These are phyloP conservation scores for Mycotypha africana DNA, from an alignment of 371 early-diverging fungal genomes.

Conservation along the genomic window DNA sequence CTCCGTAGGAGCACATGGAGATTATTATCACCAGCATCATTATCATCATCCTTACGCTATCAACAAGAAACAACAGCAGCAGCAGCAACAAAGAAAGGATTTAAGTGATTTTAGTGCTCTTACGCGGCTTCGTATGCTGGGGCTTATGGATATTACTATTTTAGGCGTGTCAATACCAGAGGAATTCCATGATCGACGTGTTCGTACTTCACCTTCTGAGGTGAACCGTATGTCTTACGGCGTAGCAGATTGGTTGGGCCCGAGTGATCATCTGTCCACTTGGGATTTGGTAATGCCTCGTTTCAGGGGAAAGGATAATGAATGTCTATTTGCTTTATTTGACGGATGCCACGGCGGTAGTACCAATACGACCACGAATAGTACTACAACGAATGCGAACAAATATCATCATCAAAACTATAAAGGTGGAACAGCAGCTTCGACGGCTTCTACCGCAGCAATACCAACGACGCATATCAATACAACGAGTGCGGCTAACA, in stretches of 20 bases:
- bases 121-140: slow-evolving; percentile 68
- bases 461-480: too few species aligned
- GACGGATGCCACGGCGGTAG: too few species aligned
- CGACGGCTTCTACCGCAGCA: too few species aligned
- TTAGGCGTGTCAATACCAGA: slow-evolving; percentile 75
- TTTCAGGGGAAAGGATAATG: slow-evolving; percentile 75
- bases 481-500: too few species aligned
- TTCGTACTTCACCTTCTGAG: slow-evolving; percentile 81
- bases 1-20: not conserved
- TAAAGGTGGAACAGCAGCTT: too few species aligned
- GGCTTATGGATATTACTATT: slow-evolving; percentile 86
- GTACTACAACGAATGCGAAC: too few species aligned
- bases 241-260: slow-evolving; percentile 77
- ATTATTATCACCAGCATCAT: not conserved
- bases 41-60: too few species aligned
- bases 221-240: slow-evolving; percentile 80
- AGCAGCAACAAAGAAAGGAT: slow-evolving; percentile 47
- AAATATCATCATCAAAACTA: too few species aligned
- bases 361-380: too few species aligned
- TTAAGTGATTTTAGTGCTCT: slow-evolving; percentile 74
- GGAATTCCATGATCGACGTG: slow-evolving; percentile 74
- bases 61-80: too few species aligned
- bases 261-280: slow-evolving; percentile 54
- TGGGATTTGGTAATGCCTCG: slow-evolving; percentile 83
- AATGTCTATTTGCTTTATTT: slow-evolving; percentile 84